Conservation (phyloP, 179 eudicot genomes). For the Nepenthes alata region DNA sequence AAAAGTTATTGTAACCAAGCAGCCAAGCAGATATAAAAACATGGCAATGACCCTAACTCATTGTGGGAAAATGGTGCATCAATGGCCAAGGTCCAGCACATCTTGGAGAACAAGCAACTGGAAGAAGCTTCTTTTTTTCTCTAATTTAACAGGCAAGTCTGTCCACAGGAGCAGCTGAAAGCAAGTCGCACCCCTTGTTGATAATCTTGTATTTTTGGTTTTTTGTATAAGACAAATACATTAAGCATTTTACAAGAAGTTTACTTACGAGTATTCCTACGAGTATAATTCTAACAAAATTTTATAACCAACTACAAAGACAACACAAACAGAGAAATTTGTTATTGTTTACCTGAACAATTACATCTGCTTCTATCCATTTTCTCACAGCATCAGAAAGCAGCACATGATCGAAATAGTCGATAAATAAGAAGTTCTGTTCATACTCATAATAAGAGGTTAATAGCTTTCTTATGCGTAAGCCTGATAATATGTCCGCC, state of each 20-base stretch:
- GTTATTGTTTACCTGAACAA: conserved; percentile 55
- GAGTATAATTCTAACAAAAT: not conserved
- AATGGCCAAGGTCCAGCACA: too few relatives aligned
- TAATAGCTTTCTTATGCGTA: conserved; percentile 60
- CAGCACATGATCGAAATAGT: conserved; percentile 78
- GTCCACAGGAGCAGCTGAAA: not conserved
- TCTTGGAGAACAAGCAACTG: too few relatives aligned
- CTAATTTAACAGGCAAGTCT: not conserved
- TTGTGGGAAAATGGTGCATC: too few relatives aligned
- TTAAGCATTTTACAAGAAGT: too few relatives aligned
- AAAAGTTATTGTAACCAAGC: too few relatives aligned
- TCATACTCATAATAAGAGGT: conserved; percentile 32
- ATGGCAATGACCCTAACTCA: too few relatives aligned
- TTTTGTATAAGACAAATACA: not conserved
- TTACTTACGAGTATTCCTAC: not conserved
- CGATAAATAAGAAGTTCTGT: conserved; percentile 45
- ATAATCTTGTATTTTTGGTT: not conserved
- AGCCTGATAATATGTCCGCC: conserved; percentile 77
- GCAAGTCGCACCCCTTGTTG: not conserved
- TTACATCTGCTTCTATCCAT: conserved; percentile 64
- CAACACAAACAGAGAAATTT: not conserved
- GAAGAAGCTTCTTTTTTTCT: too few relatives aligned
- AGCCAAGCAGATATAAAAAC: too few relatives aligned
- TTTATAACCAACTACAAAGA: too few relatives aligned
- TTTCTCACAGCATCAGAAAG: conserved; percentile 41